phyloP scores from a whole-genome alignment of 2,329 filamentous ascomycete species.

The Juglanconis juglandina region DNA sequence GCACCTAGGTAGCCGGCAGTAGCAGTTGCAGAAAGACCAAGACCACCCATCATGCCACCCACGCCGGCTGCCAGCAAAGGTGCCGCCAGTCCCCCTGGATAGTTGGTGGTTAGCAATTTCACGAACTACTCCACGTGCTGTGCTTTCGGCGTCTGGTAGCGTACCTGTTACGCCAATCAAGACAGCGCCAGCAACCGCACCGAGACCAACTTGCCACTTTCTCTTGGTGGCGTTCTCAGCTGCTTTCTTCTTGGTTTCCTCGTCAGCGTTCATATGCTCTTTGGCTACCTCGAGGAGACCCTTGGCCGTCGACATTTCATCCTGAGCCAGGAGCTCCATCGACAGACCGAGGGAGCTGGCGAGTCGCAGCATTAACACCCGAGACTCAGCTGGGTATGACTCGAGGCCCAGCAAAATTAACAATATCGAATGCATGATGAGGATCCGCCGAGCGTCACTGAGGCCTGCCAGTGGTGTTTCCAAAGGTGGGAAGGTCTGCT shows the following conservation, averaged over 20 bases:
- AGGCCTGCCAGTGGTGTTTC: constrained; percentile 54
- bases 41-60: constrained; percentile 77
- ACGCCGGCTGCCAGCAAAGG: constrained; percentile 83
- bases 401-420: constrained; percentile 69
- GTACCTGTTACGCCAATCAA: constrained; percentile 74
- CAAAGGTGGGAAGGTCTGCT: constrained; percentile 51
- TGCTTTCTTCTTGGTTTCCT: constrained; percentile 69
- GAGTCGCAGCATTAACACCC: constrained; percentile 65
- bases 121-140: no score
- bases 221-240: constrained; percentile 68
- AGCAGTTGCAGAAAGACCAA: constrained; percentile 68
- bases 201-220: constrained; percentile 88
- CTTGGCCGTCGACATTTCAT: constrained; percentile 74
- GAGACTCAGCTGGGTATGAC: constrained; percentile 71
- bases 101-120: no score
- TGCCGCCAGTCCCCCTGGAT: constrained; percentile 71
- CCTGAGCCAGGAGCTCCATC: constrained; percentile 57
- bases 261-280: constrained; percentile 63
- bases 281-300: constrained; percentile 65
- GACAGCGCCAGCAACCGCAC: constrained; percentile 81
- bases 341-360: constrained; percentile 66
- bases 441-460: constrained; percentile 12
- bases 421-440: constrained; percentile 49
- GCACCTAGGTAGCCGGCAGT: constrained; percentile 83
- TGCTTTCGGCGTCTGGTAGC: no score